These are phyloP conservation scores for Mycosarcoma mackinlayi DNA, from an alignment of 1,284 basidiomycete species.

Conservation along the genomic window DNA sequence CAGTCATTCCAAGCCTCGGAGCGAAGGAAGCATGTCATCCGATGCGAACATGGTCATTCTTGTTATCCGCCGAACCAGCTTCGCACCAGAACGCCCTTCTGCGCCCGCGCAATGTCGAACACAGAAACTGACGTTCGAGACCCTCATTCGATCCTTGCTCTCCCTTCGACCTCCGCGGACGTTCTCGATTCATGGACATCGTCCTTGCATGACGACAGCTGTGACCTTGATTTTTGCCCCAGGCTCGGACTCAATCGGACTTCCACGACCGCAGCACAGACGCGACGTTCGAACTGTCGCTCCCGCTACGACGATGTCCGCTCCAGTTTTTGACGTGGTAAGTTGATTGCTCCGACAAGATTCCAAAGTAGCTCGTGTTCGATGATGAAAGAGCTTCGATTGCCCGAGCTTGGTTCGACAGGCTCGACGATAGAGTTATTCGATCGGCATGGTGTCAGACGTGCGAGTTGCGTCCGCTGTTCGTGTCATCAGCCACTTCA, in stretches of 20 bases:
- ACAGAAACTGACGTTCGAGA: constrained; percentile 4
- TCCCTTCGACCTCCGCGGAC: not conserved
- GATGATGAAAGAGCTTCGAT: constrained; percentile 12
- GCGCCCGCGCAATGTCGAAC: too few relatives aligned
- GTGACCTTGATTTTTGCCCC: not conserved
- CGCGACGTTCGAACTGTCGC: too few relatives aligned
- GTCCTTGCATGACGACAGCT: constrained; percentile 22
- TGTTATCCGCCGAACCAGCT: too few relatives aligned
- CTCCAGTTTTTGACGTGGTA: constrained; percentile 16
- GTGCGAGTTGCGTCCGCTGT: not conserved
- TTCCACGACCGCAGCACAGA: too few relatives aligned
- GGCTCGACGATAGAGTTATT: not conserved
- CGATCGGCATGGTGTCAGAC: too few relatives aligned
- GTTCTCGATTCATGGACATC: not conserved
- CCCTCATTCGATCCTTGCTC: not conserved
- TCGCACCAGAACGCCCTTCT: too few relatives aligned
- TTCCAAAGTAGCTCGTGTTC: not conserved
- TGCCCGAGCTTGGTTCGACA: not conserved
- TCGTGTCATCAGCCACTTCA: not conserved
- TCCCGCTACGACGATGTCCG: constrained; percentile 7
- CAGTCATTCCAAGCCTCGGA: too few relatives aligned
- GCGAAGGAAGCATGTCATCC: too few relatives aligned
- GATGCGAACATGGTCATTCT: too few relatives aligned
- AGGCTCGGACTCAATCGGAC: too few relatives aligned
- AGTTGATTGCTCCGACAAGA: constrained; percentile 4